phyloP scores from a whole-genome alignment of 495 filamentous ascomycete species.

The Trichocladium antarcticum region DNA sequence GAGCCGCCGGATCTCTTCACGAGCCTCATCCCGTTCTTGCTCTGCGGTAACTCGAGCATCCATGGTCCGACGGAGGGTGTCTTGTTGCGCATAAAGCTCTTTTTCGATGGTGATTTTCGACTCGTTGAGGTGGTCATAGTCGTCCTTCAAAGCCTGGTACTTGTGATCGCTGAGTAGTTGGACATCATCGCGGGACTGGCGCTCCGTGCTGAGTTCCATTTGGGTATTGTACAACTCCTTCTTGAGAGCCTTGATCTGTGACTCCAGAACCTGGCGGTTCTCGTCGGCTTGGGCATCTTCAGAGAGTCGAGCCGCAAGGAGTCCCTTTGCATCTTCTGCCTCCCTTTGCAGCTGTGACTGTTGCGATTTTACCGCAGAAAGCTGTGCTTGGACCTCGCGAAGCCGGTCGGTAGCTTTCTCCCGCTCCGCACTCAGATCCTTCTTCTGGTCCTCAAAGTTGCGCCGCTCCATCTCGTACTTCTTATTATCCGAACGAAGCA shows the following conservation, averaged over 20 bases:
- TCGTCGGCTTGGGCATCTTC: constrained; percentile 81
- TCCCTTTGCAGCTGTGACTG: constrained; percentile 75
- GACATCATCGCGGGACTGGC: constrained; percentile 93
- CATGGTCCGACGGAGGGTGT: constrained; percentile 77
- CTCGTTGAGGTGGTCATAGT: constrained; percentile 80
- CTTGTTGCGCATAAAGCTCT: constrained; percentile 96
- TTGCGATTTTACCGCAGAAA: constrained; percentile 75
- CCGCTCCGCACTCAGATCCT: constrained; percentile 56
- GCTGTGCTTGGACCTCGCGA: constrained; percentile 75
- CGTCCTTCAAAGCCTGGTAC: constrained; percentile 64
- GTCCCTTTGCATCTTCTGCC: constrained; percentile 71
- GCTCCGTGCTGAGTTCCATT: constrained; percentile 78
- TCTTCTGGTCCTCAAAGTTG: constrained; percentile 63
- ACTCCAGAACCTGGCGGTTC: constrained; percentile 74
- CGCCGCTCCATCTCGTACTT: constrained; percentile 67
- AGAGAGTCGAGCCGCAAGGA: constrained; percentile 78
- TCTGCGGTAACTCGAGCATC: constrained; percentile 71
- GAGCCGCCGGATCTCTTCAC: constrained; percentile 70
- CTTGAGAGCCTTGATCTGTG: constrained; percentile 81
- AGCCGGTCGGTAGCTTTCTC: constrained; percentile 69
- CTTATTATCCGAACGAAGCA: constrained; percentile 73
- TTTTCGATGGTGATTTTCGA: constrained; percentile 97
- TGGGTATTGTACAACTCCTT: constrained; percentile 72
- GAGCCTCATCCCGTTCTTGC: constrained; percentile 77
- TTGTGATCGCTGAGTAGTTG: constrained; percentile 87